Evolutionary conservation across 176 grass and related monocot species (phyloP).

Genomic region (sorghum (Sorghum bicolor)): Sorghum_bicolor_NCBIv3 NC_012878.2:55813001-55813500

Average conservation of each 20-base stretch:
- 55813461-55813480: neutral
- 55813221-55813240: neutral
- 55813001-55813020: neutral
- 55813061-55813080: slow-evolving; percentile 67
- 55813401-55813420: neutral
- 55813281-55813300: slow-evolving; percentile 78
- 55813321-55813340: slow-evolving; percentile 68
- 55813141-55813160: neutral
- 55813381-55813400: neutral
- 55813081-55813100: slow-evolving; percentile 63
- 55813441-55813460: neutral
- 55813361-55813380: neutral
- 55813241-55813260: slow-evolving; percentile 35
- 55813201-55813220: neutral
- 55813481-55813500: neutral
- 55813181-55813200: neutral
- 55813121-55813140: neutral
- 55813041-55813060: slow-evolving; percentile 69
- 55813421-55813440: neutral
- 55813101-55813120: slow-evolving; percentile 50
- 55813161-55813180: neutral
- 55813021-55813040: slow-evolving; percentile 20
- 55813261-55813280: slow-evolving; percentile 59
- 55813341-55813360: slow-evolving; percentile 59
- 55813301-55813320: slow-evolving; percentile 70